Evolutionary conservation across 2,329 filamentous ascomycete species (phyloP).

Genomic region (Cytospora paraplurivora): DNA sequence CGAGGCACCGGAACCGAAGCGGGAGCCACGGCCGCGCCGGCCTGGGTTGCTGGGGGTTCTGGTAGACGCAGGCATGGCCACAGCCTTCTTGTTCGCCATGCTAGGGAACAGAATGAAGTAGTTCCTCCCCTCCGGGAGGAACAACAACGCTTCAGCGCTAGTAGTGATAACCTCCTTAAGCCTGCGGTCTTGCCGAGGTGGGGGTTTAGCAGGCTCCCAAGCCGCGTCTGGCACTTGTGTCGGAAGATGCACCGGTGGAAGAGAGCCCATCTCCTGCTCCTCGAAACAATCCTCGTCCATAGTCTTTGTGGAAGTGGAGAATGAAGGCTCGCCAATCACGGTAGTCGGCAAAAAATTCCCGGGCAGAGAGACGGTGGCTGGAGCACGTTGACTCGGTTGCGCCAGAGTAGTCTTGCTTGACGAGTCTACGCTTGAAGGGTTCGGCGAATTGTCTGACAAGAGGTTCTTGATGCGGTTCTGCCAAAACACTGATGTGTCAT

Average conservation of each 20-base stretch:
- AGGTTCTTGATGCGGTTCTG: conserved; percentile 74
- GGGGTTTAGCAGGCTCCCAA: conserved; percentile 61
- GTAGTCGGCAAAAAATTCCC: conserved; percentile 33
- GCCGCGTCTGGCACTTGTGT: conserved; percentile 61
- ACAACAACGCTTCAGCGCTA: conserved; percentile 47
- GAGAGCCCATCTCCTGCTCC: conserved; percentile 76
- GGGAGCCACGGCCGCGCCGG: conserved; percentile 31
- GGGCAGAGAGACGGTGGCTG: conserved; percentile 72
- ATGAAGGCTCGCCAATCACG: conserved; percentile 42
- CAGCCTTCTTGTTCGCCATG: conserved; percentile 42
- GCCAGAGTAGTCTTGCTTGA: conserved; percentile 69
- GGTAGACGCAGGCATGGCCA: conserved; percentile 41
- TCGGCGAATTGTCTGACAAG: conserved; percentile 39
- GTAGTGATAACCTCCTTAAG: conserved; percentile 51
- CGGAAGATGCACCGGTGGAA: conserved; percentile 72
- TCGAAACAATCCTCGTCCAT: conserved; percentile 81
- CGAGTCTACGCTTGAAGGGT: conserved; percentile 64
- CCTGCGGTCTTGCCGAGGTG: conserved; percentile 57
- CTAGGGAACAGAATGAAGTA: conserved; percentile 47
- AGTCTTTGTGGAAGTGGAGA: conserved; percentile 63
- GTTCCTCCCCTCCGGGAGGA: conserved; percentile 42
- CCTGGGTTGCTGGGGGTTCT: conserved; percentile 39
- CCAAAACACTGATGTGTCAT: conserved; percentile 46
- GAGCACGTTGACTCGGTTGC: conserved; percentile 48
- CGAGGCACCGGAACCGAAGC: conserved; percentile 27